These are phyloP conservation scores for Trebouxia sp. DNA, from an alignment of 139 green algal species.

Conservation along the genomic window DNA sequence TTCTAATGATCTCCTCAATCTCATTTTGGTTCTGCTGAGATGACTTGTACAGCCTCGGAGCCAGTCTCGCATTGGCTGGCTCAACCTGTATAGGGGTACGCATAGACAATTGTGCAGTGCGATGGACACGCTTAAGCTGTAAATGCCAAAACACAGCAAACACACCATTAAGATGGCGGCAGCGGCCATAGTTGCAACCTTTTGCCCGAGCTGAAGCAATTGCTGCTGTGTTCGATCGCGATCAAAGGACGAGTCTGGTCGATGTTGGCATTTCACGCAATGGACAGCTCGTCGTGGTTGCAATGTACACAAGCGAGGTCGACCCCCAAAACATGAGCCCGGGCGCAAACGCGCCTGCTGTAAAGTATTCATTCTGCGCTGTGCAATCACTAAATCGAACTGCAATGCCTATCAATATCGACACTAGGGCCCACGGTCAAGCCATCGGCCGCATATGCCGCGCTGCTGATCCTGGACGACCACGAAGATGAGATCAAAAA, in stretches of 20 bases:
- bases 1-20: conserved; percentile 2
- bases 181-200: not conserved
- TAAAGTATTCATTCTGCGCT: too few species aligned
- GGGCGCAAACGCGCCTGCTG: not conserved
- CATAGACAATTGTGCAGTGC: not conserved
- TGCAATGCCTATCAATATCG: not conserved
- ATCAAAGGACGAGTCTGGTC: too few species aligned
- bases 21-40: not conserved
- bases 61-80: not conserved
- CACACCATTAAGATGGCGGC: not conserved
- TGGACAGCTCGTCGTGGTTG: not conserved
- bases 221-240: too few species aligned
- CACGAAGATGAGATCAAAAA: too few species aligned
- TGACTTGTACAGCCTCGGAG: not conserved
- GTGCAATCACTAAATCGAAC: too few species aligned
- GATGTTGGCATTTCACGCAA: not conserved
- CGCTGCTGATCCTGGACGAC: conserved; percentile 2
- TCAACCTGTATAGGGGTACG: not conserved
- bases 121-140: too few species aligned
- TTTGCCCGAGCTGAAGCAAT: not conserved
- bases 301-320: not conserved
- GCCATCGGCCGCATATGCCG: not conserved
- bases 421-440: not conserved
- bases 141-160: too few species aligned
- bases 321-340: not conserved